Conservation (phyloP, 1,139 yeast genomes). For the Suhomyces terraborum region DNA sequence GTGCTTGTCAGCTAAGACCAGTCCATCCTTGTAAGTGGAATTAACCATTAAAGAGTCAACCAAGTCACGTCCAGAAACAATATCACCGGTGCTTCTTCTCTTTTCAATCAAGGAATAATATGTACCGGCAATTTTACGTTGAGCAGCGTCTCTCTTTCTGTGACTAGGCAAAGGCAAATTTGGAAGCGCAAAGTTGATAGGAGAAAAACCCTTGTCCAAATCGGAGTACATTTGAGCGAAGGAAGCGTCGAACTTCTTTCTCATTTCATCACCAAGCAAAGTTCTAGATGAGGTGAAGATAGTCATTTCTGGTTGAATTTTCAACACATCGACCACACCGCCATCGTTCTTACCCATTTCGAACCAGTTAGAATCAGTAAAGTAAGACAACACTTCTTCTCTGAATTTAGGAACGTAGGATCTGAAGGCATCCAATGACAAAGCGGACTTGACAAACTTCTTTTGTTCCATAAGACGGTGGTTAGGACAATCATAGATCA, state of each 20-base stretch:
- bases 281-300: conserved; percentile 95
- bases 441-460: conserved; percentile 90
- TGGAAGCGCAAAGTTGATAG: conserved; percentile 93
- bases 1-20: conserved; percentile 90
- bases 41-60: conserved; percentile 82
- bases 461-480: conserved; percentile 95
- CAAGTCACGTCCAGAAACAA: conserved; percentile 78
- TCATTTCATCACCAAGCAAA: conserved; percentile 87
- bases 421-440: conserved; percentile 82
- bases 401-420: conserved; percentile 85
- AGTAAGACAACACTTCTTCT: conserved; percentile 72
- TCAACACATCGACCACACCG: conserved; percentile 73
- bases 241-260: conserved; percentile 75
- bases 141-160: conserved; percentile 85
- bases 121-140: conserved; percentile 72
- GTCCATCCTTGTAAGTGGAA: conserved; percentile 91
- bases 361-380: conserved; percentile 49
- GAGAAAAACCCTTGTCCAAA: conserved; percentile 95
- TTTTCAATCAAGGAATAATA: conserved; percentile 75
- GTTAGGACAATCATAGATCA: conserved; percentile 95
- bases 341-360: conserved; percentile 36
- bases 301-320: conserved; percentile 91
- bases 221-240: conserved; percentile 88
- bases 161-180: conserved; percentile 88
- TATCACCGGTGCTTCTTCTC: conserved; percentile 74